Percentiles rank a stretch among this genome's conserved stretches.
Conservation (phyloP, 441 rosid genomes). For the Erysimum cheiri region DNA sequence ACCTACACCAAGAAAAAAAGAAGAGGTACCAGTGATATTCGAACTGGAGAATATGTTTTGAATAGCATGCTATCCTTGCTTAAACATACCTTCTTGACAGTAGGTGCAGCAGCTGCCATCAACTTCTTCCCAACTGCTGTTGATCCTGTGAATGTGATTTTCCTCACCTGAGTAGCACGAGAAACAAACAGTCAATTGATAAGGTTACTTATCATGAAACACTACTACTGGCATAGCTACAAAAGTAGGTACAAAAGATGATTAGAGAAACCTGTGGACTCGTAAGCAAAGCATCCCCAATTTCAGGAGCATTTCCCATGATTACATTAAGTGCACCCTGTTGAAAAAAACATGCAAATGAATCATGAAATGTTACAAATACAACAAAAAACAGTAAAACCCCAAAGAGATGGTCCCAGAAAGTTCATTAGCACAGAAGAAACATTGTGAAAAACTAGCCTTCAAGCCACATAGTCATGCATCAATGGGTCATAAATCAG, state of each 20-base stretch:
- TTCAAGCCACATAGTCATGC: slow-evolving; percentile 23
- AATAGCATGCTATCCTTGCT: slow-evolving; percentile 21
- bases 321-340: slow-evolving; percentile 93
- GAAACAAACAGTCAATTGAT: slow-evolving; percentile 34
- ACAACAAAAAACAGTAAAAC: background rate
- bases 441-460: slow-evolving; percentile 19
- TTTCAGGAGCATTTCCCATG: slow-evolving; percentile 93
- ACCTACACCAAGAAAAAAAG: slow-evolving; percentile 52
- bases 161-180: slow-evolving; percentile 71
- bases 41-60: slow-evolving; percentile 5
- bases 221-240: slow-evolving; percentile 30
- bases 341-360: slow-evolving; percentile 36
- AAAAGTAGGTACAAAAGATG: slow-evolving; percentile 18
- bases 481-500: slow-evolving; percentile 25
- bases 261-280: slow-evolving; percentile 71
- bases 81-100: slow-evolving; percentile 83
- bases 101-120: slow-evolving; percentile 96
- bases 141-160: slow-evolving; percentile 97
- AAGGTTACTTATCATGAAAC: slow-evolving; percentile 34
- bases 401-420: slow-evolving; percentile 20
- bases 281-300: slow-evolving; percentile 84
- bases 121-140: slow-evolving; percentile 97
- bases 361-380: slow-evolving; percentile 27
- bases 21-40: slow-evolving; percentile 38
- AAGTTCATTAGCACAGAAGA: slow-evolving; percentile 22